phyloP scores from a whole-genome alignment of 2,329 filamentous ascomycete genomes.

The Colletotrichum sp. region DNA sequence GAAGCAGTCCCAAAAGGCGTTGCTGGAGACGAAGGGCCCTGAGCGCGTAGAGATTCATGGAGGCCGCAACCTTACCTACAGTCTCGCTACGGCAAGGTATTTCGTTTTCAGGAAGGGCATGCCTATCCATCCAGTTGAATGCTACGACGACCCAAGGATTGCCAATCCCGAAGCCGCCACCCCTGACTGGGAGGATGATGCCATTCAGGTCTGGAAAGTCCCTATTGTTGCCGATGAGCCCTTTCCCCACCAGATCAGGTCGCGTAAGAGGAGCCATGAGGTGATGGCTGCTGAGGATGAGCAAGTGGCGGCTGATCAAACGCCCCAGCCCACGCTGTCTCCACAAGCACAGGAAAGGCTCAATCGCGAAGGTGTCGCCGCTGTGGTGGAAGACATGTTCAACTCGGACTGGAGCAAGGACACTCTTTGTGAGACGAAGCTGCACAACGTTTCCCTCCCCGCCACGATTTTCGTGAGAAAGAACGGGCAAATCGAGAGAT shows the following conservation, averaged over 20 bases:
- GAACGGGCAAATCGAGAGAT: slow-evolving; percentile 69
- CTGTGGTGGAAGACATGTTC: slow-evolving; percentile 33
- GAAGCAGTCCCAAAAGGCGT: slow-evolving; percentile 39
- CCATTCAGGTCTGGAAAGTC: slow-evolving; percentile 85
- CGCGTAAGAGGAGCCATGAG: slow-evolving; percentile 38
- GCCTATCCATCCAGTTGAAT: slow-evolving; percentile 74
- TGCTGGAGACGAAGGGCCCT: slow-evolving; percentile 22
- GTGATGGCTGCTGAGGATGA: slow-evolving; percentile 11
- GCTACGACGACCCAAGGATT: slow-evolving; percentile 48
- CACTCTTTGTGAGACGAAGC: slow-evolving; percentile 66
- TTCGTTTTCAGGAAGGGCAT: slow-evolving; percentile 89
- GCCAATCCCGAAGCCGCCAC: slow-evolving; percentile 45
- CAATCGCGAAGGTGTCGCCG: slow-evolving; percentile 22
- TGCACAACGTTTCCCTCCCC: slow-evolving; percentile 70
- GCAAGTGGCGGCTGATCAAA: neutral
- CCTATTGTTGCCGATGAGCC: slow-evolving; percentile 50
- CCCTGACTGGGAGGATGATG: slow-evolving; percentile 77
- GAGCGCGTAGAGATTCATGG: slow-evolving; percentile 64
- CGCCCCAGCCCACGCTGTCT: slow-evolving; percentile 2
- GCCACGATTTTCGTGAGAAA: slow-evolving; percentile 71
- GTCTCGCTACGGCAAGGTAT: slow-evolving; percentile 78
- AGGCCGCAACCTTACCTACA: slow-evolving; percentile 78
- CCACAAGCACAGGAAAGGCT: slow-evolving; percentile 26
- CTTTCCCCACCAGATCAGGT: slow-evolving; percentile 1
- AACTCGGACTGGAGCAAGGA: slow-evolving; percentile 68